Conservation (phyloP, 345 rosid species). For the Eucalyptus sp. region DNA sequence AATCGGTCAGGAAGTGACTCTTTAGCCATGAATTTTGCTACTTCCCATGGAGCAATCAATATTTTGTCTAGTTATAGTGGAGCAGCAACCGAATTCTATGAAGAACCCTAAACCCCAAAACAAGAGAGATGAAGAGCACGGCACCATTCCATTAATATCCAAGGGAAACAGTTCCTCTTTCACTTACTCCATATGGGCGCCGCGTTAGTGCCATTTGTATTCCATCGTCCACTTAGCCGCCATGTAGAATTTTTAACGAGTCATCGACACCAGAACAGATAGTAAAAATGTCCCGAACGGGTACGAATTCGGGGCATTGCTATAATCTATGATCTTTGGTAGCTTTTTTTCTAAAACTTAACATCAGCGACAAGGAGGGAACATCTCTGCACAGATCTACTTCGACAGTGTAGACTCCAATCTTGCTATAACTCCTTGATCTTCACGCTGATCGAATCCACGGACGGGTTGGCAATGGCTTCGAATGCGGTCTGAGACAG, state of each 20-base stretch:
- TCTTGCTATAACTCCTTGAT: constrained; percentile 14
- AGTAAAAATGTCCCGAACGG: no score
- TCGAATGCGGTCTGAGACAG: constrained; percentile 33
- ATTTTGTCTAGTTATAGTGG: not conserved
- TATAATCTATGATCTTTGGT: no score
- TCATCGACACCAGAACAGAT: no score
- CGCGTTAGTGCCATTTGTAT: not conserved
- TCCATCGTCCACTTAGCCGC: not conserved
- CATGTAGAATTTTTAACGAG: no score
- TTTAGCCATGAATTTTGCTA: not conserved
- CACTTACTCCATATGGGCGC: not conserved
- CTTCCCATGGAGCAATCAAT: not conserved
- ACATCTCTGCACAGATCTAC: no score
- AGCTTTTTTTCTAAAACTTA: no score
- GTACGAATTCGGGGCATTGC: rapidly evolving
- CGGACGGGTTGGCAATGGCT: constrained; percentile 11
- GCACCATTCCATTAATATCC: not conserved
- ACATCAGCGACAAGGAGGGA: no score
- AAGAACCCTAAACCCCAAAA: not conserved
- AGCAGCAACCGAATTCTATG: not conserved
- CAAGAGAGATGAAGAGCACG: not conserved
- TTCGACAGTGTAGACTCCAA: no score
- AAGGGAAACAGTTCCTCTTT: not conserved
- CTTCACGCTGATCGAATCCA: constrained; percentile 22
- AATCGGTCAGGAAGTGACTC: not conserved